Evolutionary conservation across 805 yeast genomes (phyloP).

Genomic region (Candida ipomoeae): DNA sequence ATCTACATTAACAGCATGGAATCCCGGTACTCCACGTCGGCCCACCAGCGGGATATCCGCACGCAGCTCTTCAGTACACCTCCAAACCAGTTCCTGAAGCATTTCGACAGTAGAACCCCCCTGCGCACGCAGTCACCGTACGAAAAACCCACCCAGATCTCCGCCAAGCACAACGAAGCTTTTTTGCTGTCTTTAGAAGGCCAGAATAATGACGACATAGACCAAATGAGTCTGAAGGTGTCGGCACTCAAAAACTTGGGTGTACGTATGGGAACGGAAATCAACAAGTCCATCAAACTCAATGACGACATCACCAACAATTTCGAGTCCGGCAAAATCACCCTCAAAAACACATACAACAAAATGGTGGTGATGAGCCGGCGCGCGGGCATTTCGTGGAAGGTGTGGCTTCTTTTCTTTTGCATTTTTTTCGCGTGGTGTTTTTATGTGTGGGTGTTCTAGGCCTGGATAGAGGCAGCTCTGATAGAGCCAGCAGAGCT

Average conservation of each 20-base stretch:
- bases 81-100: slow-evolving; percentile 11
- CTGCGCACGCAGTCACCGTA: slow-evolving; percentile 37
- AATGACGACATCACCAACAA: slow-evolving; percentile 39
- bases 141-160: slow-evolving; percentile 24
- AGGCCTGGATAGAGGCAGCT: too few species aligned
- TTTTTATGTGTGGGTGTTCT: slow-evolving; percentile 39
- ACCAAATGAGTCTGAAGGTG: slow-evolving; percentile 39
- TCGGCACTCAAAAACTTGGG: slow-evolving; percentile 40
- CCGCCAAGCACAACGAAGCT: slow-evolving; percentile 40
- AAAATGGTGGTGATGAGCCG: slow-evolving; percentile 44
- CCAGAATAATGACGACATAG: slow-evolving; percentile 41
- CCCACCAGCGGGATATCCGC: slow-evolving; percentile 41
- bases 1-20: slow-evolving; percentile 10
- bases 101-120: slow-evolving; percentile 18
- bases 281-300: slow-evolving; percentile 36
- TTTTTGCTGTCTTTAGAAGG: slow-evolving; percentile 41
- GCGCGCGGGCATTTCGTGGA: slow-evolving; percentile 43
- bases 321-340: slow-evolving; percentile 37
- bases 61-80: slow-evolving; percentile 36
- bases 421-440: slow-evolving; percentile 34
- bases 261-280: slow-evolving; percentile 40
- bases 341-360: slow-evolving; percentile 41
- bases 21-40: slow-evolving; percentile 19
- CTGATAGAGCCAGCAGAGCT: too few species aligned
- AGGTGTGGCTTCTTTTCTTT: slow-evolving; percentile 42